phyloP scores from a whole-genome alignment of 306 rosid species.

The Crotalaria pallida region DNA sequence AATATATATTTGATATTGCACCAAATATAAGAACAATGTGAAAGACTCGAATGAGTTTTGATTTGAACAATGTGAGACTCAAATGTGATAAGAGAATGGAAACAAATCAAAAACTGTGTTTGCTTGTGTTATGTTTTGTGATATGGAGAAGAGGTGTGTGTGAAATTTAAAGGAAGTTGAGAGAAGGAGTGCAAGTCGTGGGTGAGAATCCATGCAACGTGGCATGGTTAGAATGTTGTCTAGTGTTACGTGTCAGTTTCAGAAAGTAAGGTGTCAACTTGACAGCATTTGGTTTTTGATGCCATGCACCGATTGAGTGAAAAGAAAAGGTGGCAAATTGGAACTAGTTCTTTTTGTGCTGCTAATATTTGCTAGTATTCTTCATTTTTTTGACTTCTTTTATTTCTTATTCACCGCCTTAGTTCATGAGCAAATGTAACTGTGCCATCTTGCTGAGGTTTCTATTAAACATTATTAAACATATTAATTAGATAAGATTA shows the following conservation, averaged over 20 bases:
- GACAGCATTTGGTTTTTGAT: background rate
- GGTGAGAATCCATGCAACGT: constrained; percentile 26
- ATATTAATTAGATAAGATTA: background rate
- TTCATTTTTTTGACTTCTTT: background rate
- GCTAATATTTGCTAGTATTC: background rate
- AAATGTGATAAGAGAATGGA: background rate
- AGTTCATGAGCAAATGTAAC: background rate
- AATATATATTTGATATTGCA: background rate
- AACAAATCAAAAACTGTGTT: background rate
- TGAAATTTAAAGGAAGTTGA: background rate
- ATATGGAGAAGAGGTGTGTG: background rate
- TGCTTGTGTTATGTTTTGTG: background rate
- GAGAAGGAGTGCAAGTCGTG: background rate
- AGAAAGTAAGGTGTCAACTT: constrained; percentile 4
- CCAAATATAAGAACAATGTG: background rate
- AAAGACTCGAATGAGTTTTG: too few species aligned
- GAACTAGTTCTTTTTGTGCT: background rate
- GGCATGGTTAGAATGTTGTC: constrained; percentile 9
- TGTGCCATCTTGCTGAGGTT: background rate
- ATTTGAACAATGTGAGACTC: too few species aligned
- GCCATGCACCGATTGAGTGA: constrained; percentile 1
- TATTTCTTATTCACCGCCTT: constrained; percentile 9
- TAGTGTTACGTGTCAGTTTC: constrained; percentile 26
- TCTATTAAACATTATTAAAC: background rate
- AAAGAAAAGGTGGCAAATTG: background rate